phyloP scores from a whole-genome alignment of 2,329 filamentous ascomycete species.

The Sclerotinia nivalis region DNA sequence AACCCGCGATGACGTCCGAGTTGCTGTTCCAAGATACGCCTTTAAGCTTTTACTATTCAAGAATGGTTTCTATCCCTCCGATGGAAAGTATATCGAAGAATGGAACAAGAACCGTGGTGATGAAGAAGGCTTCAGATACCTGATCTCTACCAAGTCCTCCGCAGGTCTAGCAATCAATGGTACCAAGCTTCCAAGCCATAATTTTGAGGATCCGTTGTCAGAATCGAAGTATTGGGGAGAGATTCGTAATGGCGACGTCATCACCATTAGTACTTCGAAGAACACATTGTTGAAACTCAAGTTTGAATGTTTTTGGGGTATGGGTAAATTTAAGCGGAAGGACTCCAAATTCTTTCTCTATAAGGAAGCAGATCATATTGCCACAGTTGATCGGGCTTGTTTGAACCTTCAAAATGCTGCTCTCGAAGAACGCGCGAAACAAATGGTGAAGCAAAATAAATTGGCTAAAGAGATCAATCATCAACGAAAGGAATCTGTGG shows the following conservation, averaged over 20 bases:
- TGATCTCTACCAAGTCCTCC: slow-evolving; percentile 77
- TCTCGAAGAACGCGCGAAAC: neutral
- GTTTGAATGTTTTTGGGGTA: slow-evolving; percentile 41
- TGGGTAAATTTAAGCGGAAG: slow-evolving; percentile 31
- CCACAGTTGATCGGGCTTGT: neutral
- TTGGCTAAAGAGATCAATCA: slow-evolving; percentile 6
- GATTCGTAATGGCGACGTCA: slow-evolving; percentile 73
- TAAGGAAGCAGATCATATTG: slow-evolving; percentile 13
- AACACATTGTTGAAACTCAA: slow-evolving; percentile 37
- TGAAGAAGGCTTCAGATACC: slow-evolving; percentile 55
- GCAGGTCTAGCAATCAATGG: slow-evolving; percentile 77
- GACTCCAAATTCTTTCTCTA: slow-evolving; percentile 29
- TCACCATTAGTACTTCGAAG: slow-evolving; percentile 63
- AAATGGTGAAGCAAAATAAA: neutral
- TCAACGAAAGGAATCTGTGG: slow-evolving; percentile 5
- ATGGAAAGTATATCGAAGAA: slow-evolving; percentile 5
- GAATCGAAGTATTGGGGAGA: slow-evolving; percentile 62
- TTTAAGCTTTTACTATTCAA: slow-evolving; percentile 77
- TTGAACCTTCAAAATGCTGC: neutral
- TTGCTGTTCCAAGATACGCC: slow-evolving; percentile 71
- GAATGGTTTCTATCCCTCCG: slow-evolving; percentile 62
- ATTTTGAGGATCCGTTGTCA: slow-evolving; percentile 53
- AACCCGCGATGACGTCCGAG: slow-evolving; percentile 60
- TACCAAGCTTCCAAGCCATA: slow-evolving; percentile 59
- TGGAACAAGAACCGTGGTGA: slow-evolving; percentile 27